A percentile compares a stretch with the other conserved stretches of the same genome.
These are phyloP conservation scores for Exophiala sp. DNA, from an alignment of 2,329 filamentous ascomycete species.

Conservation along the genomic window DNA sequence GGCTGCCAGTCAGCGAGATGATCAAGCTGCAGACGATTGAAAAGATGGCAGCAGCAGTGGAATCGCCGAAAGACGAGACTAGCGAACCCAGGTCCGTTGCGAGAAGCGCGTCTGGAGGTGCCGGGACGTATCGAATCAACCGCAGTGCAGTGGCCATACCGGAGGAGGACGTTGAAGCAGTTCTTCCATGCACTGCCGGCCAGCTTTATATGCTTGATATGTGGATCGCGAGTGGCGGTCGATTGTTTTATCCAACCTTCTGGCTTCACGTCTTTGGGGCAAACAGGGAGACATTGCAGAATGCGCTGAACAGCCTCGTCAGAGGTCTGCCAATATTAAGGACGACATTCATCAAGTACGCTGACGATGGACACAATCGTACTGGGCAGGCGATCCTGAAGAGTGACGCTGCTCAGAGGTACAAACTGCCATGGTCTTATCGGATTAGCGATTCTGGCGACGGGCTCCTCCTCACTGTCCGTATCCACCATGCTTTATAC, in stretches of 20 bases:
- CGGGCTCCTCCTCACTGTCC: constrained; percentile 44
- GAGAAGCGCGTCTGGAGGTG: background rate
- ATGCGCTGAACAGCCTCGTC: constrained; percentile 62
- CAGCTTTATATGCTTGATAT: constrained; percentile 76
- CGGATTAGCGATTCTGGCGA: background rate
- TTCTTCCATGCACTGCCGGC: constrained; percentile 70
- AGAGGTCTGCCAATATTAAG: constrained; percentile 61
- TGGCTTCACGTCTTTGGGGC: constrained; percentile 52
- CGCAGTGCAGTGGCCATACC: constrained; percentile 36
- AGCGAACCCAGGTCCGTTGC: background rate
- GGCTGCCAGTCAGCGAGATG: constrained; percentile 67
- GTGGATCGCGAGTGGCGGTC: constrained; percentile 66
- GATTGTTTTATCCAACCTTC: constrained; percentile 72
- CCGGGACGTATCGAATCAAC: background rate
- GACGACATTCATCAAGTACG: constrained; percentile 56
- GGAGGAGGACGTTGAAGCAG: constrained; percentile 47
- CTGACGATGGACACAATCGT: constrained; percentile 24
- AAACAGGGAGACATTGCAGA: constrained; percentile 42
- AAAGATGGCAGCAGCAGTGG: constrained; percentile 54
- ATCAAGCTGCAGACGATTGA: constrained; percentile 62
- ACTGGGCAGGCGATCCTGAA: constrained; percentile 21
- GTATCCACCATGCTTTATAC: constrained; percentile 83
- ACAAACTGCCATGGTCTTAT: constrained; percentile 16
- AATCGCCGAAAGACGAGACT: background rate
- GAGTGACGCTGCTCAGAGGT: constrained; percentile 15